Evolutionary conservation across 2,329 filamentous ascomycete genomes (phyloP), one percentile per base, ranked within the genome.

Genomic region (Aspergillus tubingensis): DNA sequence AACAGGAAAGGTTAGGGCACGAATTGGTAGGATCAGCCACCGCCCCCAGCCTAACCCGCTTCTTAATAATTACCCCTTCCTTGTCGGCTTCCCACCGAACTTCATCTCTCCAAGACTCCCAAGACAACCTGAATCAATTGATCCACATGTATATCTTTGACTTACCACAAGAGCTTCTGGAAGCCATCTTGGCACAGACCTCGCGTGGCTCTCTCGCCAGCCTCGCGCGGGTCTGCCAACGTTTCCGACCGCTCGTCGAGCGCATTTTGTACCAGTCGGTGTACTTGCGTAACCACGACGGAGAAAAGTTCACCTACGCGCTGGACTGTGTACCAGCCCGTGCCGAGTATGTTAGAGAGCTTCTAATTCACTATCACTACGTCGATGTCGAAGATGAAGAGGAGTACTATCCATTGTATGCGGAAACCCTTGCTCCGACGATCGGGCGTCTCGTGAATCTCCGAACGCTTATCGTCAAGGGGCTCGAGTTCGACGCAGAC

Each of bases 301-400:
- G 47, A 15, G 23, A 51, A 27, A 50, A 15, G 7, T 44, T 59
- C 10, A 41, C 38, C 7, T 50, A 55, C 8, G 58, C 58, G 3
- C 17, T 59, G 7, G 44, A 56, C 17, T 32, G 32, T n/a, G 38
- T 41, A 8, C 13, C 52, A 3, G 8, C 19, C 7, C 52, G 44
- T 2, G 44, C 44, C 7, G 17, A 36, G n/a, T 44, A 56, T 11
- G 25, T 56, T 6, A 44, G 30, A 25, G 52, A 59, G 43, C 58
- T 59, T 2, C 19, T 44, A 15, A 19, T 59, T 11, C 52, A 59
- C 17, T 59, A 59, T 19, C 58, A 59, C 13, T 56, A 56, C 27
- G 36, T 55, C 21, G 38, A 51, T 4, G 25, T 56, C 6, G 36
- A 44, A 10, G 39, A 56, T 19, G 43, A 59, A 44, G 30, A 55